These are phyloP conservation scores for Pleomassaria siparia DNA, from an alignment of 2,329 filamentous ascomycete species.

Conservation along the genomic window DNA sequence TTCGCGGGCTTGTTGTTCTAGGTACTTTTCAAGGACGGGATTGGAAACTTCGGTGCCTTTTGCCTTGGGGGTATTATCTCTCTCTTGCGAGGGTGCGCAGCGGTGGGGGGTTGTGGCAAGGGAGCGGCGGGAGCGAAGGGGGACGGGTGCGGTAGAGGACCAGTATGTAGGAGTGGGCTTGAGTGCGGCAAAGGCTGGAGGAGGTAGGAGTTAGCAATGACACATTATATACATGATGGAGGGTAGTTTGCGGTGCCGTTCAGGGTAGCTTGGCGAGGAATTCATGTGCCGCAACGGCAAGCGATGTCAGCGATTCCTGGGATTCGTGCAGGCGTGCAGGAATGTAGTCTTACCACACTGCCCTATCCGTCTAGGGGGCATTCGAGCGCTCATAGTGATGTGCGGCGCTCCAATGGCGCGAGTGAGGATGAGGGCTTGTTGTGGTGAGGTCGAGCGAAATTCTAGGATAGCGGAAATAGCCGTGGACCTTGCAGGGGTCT, in stretches of 20 bases:
- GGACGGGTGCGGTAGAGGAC: not conserved
- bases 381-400: conserved; percentile 63
- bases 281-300: not conserved
- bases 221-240: not conserved
- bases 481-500: not conserved
- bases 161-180: not conserved
- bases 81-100: no score
- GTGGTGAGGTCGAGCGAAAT: conserved; percentile 12
- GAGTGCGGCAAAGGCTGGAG: not conserved
- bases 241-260: no score
- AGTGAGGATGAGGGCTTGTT: conserved; percentile 19
- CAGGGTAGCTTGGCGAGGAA: not conserved
- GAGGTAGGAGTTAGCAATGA: not conserved
- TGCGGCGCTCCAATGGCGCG: conserved; percentile 24
- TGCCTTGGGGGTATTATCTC: no score
- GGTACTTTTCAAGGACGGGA: conserved; percentile 49
- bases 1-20: conserved; percentile 24
- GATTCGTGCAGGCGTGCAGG: no score
- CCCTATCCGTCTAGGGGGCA: conserved; percentile 63
- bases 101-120: conserved; percentile 8
- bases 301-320: not conserved
- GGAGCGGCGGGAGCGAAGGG: not conserved
- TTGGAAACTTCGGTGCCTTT: conserved; percentile 12
- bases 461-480: conserved; percentile 17
- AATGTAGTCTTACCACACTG: conserved; percentile 56